Evolutionary conservation across 1,139 yeast genomes (phyloP), one percentile per base, ranked within the genome.

Genomic region (Debaryomyces nepalensis): DNA sequence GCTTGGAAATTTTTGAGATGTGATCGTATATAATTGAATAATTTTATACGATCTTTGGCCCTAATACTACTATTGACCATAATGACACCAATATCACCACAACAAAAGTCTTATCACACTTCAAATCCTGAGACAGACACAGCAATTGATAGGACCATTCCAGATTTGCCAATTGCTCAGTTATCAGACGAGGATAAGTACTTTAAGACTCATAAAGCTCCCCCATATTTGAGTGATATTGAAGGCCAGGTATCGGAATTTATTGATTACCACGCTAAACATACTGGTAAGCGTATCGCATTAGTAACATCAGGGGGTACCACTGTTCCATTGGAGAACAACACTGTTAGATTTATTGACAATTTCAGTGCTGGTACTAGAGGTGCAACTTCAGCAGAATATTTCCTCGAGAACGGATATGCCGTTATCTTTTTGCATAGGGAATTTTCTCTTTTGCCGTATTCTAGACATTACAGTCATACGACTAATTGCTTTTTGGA

Each of bases 271-370:
- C 82, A 79, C 51, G 40, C 51, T 26, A 44, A 64, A 12, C 56
- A 63, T 6, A 55, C 68, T 6, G 67, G 73, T 3, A 77, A 78
- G 42, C 77, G 73, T 46, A 77, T 93, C 15, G 98, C 83, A 0
- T 67, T 93, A 43, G 95, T 93, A 3, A 93, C 98, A 0, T 83
- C 93, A 8, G 99, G 99, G n/a, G 99, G 99, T 24, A 93, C 99
- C 1, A 91, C 98, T 0, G 99, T 95, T 0, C 99, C 99, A 0
- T 70, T 93, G 51, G 99, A 93, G 57, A 90, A 90, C 64, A 93
- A 95, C 58, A 95, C 99, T 0, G 99, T 93, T 11, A 68, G 99
- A 44, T 93, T 93, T 64, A 90, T 93, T 58, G 99, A 93, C 63
- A 93, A 93, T 60, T 95, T 95, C 63, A 85, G 96, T 53, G 98